Percentiles rank a stretch among this genome's conserved stretches.
Conservation (phyloP, 768 basidiomycete species). For the Trametes meyenii region DNA sequence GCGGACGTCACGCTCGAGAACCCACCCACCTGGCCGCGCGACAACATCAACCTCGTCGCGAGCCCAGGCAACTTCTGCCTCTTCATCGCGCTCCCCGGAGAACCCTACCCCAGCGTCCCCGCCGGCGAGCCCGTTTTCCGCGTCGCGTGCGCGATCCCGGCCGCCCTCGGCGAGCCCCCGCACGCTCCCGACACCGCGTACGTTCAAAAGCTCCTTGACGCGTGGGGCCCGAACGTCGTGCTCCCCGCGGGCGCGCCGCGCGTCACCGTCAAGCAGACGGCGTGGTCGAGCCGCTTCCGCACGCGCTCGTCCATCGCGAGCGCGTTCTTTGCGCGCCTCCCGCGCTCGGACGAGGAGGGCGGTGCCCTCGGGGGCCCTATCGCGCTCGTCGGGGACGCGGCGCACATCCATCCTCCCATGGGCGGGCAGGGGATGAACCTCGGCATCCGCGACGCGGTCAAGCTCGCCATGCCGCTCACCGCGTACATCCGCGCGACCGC, state of each 20-base stretch:
- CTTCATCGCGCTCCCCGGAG: slow-evolving; percentile 39
- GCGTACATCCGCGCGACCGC: slow-evolving; percentile 34
- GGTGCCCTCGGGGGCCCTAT: slow-evolving; percentile 22
- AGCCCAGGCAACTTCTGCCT: slow-evolving; percentile 40
- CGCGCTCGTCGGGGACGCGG: slow-evolving; percentile 49
- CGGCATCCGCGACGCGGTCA: slow-evolving; percentile 56
- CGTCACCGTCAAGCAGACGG: slow-evolving; percentile 38
- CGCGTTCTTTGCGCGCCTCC: slow-evolving; percentile 38
- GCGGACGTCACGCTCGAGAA: slow-evolving; percentile 48
- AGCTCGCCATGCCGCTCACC: slow-evolving; percentile 46
- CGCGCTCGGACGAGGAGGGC: slow-evolving; percentile 1
- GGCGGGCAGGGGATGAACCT: slow-evolving; percentile 64
- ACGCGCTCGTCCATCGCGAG: slow-evolving; percentile 49
- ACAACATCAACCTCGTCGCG: slow-evolving; percentile 32
- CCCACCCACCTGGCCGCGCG: slow-evolving; percentile 28
- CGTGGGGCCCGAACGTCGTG: slow-evolving; percentile 42
- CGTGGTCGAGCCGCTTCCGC: slow-evolving; percentile 53
- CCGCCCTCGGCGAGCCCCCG: slow-evolving; percentile 39
- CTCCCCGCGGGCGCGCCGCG: slow-evolving; percentile 38
- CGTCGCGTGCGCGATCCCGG: slow-evolving; percentile 44
- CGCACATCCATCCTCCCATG: slow-evolving; percentile 55
- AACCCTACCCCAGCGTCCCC: slow-evolving; percentile 27
- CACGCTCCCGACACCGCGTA: slow-evolving; percentile 43
- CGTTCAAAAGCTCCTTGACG: slow-evolving; percentile 47
- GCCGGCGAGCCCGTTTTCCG: slow-evolving; percentile 38